Conservation (phyloP, 306 rosid genomes). For the Ormosia semicastrata region DNA sequence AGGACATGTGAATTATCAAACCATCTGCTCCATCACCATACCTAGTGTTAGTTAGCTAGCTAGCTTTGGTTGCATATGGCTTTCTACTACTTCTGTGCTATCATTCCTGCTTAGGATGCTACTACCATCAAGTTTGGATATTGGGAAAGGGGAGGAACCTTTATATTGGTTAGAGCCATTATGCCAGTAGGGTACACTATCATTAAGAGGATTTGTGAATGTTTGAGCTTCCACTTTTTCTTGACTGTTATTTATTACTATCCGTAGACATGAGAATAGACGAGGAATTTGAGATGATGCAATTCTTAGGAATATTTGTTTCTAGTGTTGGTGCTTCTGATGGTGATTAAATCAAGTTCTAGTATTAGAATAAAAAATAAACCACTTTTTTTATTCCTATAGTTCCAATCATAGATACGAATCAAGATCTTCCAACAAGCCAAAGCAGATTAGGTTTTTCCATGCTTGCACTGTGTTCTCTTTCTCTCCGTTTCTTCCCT, state of each 20-base stretch:
- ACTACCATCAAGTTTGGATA: not conserved
- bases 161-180: not conserved
- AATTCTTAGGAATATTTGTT: not conserved
- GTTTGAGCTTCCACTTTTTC: not conserved
- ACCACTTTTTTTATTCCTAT: not conserved
- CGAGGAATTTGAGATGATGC: not conserved
- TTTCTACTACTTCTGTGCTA: not conserved
- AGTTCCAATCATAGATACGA: not conserved
- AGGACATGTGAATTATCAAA: not conserved
- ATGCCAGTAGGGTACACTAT: not conserved
- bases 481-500: not conserved
- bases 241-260: not conserved
- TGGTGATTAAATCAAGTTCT: not conserved
- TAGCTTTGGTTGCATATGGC: not conserved
- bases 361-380: not conserved
- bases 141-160: not conserved
- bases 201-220: not conserved
- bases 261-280: not conserved
- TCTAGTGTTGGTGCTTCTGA: not conserved
- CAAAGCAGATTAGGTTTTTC: not conserved
- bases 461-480: not conserved
- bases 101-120: not conserved
- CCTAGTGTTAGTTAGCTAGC: not conserved
- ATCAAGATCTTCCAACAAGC: not conserved
- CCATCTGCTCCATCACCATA: not conserved